Base-by-base conservation (phyloP, 495 filamentous ascomycete species). In the Penicillium psychrofluorescens region DNA sequence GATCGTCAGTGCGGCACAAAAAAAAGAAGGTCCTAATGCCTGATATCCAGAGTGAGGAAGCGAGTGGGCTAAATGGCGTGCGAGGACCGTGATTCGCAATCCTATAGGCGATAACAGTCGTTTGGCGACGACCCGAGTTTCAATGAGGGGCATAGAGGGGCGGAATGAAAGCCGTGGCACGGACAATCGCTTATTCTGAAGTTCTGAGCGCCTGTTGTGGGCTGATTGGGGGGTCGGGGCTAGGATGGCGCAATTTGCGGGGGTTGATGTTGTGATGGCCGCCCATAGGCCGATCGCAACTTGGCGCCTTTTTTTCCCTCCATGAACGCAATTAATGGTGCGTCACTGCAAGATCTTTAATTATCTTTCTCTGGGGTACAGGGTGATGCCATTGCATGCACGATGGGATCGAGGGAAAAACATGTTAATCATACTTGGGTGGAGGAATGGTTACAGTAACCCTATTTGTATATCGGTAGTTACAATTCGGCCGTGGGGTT, bases 231-330 rank as follows among this genome's bases (percentile, higher is more conserved):
- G 35, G 43, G 16, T 47, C 13, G 10, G n/a, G 9, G 10, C 12
- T n/a, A 14, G 11, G 45, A 64, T 64, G 61, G 61, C 58, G 61
- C 56, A 57, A 64, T 64, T 47, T 44, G 47, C 41, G 51, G 51
- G 51, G 54, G 41, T 33, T 12, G 48, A 64, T 64, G 58, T 61
- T 61, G 61, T 62, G 58, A 64, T 60, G 39, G 33, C 35, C 14
- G 28, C 29, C 9, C 5, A 2, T 11, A 0, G 40, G 35, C 43
- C 30, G 40, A 45, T 46, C 43, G 37, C 41, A 36, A 45, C 32
- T 34, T 12, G 32, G 32, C 32, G 9, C 38, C 5, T 2, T n/a
- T 38, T 38, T 13, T 8, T 27, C 1, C 15, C 13, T 27, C 4
- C 22, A 22, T 35, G 42, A 14, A 31, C 7, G n/a, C 29, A 37